A percentile compares a stretch with the other conserved stretches of the same genome.
Conservation (phyloP, 2,329 filamentous ascomycete species). For the Chrysoporthe deuterocubensis region DNA sequence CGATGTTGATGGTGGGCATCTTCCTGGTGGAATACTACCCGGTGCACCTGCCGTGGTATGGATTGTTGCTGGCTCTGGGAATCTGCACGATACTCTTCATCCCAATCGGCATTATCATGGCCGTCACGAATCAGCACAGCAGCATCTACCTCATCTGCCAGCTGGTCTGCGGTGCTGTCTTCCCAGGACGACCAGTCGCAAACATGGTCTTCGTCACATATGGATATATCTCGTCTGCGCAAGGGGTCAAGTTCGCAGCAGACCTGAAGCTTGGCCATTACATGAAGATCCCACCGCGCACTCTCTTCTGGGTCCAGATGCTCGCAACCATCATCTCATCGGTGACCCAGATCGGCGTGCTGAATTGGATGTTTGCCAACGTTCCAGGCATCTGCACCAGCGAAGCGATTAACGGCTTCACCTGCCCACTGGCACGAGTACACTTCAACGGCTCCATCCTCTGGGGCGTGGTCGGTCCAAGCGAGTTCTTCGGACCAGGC, state of each 20-base stretch:
- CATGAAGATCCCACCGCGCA: slow-evolving; percentile 84
- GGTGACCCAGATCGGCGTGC: slow-evolving; percentile 78
- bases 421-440: slow-evolving; percentile 82
- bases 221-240: slow-evolving; percentile 85
- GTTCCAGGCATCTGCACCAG: slow-evolving; percentile 79
- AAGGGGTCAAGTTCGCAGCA: slow-evolving; percentile 86
- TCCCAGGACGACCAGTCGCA: slow-evolving; percentile 83
- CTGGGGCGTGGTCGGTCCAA: slow-evolving; percentile 85
- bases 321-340: slow-evolving; percentile 76
- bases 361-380: slow-evolving; percentile 88
- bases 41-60: slow-evolving; percentile 85
- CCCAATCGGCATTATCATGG: slow-evolving; percentile 91
- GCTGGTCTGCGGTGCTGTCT: slow-evolving; percentile 79
- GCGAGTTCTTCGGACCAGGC: slow-evolving; percentile 77
- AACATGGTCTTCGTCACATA: slow-evolving; percentile 96
- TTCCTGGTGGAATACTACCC: slow-evolving; percentile 87
- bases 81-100: slow-evolving; percentile 85
- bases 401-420: slow-evolving; percentile 83
- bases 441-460: slow-evolving; percentile 91
- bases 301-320: slow-evolving; percentile 78
- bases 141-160: slow-evolving; percentile 87
- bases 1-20: slow-evolving; percentile 78
- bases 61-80: slow-evolving; percentile 74
- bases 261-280: slow-evolving; percentile 88
- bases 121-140: slow-evolving; percentile 87